Evolutionary conservation across 495 filamentous ascomycete species (phyloP).

Genomic region (Podospora fimiseda): DNA sequence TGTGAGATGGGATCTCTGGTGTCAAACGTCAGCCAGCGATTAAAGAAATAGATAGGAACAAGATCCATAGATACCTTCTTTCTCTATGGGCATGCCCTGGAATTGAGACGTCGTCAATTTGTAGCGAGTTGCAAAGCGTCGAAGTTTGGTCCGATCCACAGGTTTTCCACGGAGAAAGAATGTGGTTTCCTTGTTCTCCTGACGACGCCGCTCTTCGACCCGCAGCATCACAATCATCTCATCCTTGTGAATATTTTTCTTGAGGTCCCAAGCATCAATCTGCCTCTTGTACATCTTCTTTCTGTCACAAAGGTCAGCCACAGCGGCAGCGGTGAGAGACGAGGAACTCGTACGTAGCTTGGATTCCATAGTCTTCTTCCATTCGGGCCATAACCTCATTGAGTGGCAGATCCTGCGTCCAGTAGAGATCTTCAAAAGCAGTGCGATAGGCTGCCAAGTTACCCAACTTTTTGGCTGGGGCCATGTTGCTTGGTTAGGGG

Average conservation of each 20-base stretch:
- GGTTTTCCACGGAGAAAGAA: conserved; percentile 12
- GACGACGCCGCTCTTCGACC: conserved; percentile 15
- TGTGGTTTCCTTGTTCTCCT: conserved; percentile 12
- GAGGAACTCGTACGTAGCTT: conserved; percentile 14
- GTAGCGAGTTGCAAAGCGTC: conserved; percentile 16
- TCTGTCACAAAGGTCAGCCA: conserved; percentile 9
- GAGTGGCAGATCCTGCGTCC: conserved; percentile 9
- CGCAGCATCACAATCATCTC: conserved; percentile 21
- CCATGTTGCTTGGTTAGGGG: neutral
- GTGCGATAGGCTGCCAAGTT: conserved; percentile 17
- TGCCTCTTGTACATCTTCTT: conserved; percentile 25
- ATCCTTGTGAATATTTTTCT: conserved; percentile 21
- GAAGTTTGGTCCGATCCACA: conserved; percentile 13
- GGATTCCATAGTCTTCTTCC: conserved; percentile 13
- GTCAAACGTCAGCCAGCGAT: neutral
- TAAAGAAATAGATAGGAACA: no score
- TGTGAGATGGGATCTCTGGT: neutral
- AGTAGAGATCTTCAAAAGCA: conserved; percentile 21
- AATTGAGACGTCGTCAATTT: neutral
- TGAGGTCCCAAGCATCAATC: conserved; percentile 21
- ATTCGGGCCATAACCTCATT: conserved; percentile 22
- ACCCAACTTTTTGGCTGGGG: neutral
- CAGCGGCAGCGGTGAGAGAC: neutral
- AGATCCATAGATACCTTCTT: no score
- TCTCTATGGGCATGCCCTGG: neutral